A percentile compares a stretch with the other conserved stretches of the same genome.
phyloP scores from a whole-genome alignment of 768 basidiomycete genomes.

The Strobilomyces echinocephalus region DNA sequence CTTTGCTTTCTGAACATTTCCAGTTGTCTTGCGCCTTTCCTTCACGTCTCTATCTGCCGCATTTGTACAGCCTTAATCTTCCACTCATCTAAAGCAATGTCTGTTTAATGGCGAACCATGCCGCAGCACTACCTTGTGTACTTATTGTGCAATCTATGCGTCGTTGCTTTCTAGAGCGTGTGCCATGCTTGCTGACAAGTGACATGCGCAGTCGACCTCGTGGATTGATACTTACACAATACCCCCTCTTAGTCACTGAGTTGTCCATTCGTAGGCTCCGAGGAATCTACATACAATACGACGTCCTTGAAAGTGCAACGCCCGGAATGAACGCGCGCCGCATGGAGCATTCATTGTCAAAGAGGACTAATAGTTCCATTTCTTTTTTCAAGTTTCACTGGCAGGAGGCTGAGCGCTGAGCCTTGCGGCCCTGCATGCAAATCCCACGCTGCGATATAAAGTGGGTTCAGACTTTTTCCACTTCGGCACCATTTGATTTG shows the following conservation, averaged over 20 bases:
- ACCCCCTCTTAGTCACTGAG: no score
- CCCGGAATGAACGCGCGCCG: no score
- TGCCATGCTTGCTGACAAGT: background rate
- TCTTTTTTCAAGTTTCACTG: no score
- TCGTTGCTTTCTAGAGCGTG: slow-evolving; percentile 24
- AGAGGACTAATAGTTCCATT: no score
- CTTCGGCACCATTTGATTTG: background rate
- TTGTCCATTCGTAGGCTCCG: no score
- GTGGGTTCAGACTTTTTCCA: background rate
- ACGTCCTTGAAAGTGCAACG: no score
- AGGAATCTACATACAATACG: no score
- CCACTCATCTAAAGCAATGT: slow-evolving; percentile 38
- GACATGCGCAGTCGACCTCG: no score
- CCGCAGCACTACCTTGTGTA: slow-evolving; percentile 36
- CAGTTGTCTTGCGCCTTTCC: slow-evolving; percentile 22
- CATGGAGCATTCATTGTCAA: no score
- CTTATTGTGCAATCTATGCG: slow-evolving; percentile 37
- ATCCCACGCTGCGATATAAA: background rate
- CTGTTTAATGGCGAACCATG: slow-evolving; percentile 36
- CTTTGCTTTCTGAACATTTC: slow-evolving; percentile 35
- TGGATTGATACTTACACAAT: no score
- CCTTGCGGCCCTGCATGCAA: background rate
- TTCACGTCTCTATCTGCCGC: slow-evolving; percentile 41
- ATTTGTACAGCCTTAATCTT: slow-evolving; percentile 38
- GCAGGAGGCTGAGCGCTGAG: no score